phyloP scores from a whole-genome alignment of 805 yeast species.

The Starmerella bombicola region DNA sequence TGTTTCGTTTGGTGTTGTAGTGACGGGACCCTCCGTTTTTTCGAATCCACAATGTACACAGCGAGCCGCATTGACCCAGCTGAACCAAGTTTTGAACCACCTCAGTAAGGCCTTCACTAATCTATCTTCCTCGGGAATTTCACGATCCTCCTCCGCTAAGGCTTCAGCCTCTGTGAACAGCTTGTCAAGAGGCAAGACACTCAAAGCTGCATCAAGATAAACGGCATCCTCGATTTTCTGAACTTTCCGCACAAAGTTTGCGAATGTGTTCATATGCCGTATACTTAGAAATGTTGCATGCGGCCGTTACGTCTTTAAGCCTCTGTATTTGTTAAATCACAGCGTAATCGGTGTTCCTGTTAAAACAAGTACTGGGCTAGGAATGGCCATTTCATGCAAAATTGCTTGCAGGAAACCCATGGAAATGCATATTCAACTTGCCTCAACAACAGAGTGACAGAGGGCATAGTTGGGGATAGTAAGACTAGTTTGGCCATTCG shows the following conservation, averaged over 20 bases:
- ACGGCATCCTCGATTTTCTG: constrained; percentile 34
- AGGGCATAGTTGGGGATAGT: no score
- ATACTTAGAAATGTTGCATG: no score
- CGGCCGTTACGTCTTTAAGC: no score
- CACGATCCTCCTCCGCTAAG: constrained; percentile 25
- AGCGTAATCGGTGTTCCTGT: no score
- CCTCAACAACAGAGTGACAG: no score
- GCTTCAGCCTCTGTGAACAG: constrained; percentile 43
- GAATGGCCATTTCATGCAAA: no score
- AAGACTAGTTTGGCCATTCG: no score
- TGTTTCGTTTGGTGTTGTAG: constrained; percentile 33
- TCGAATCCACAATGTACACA: constrained; percentile 44
- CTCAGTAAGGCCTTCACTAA: constrained; percentile 43
- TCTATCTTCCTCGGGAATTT: constrained; percentile 41
- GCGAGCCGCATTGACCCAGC: constrained; percentile 65
- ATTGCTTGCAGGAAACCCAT: no score
- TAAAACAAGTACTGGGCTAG: no score
- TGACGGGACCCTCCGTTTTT: constrained; percentile 33
- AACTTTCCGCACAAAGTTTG: neutral
- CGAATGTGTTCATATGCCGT: neutral
- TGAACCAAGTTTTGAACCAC: constrained; percentile 72
- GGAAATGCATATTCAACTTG: no score
- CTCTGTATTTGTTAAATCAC: no score
- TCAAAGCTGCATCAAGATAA: constrained; percentile 47
- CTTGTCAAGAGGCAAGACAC: constrained; percentile 44